Evolutionary conservation across 257 asterid genomes (phyloP), one percentile per base, ranked within the genome.

Genomic region (Ilex aquifolium): DNA sequence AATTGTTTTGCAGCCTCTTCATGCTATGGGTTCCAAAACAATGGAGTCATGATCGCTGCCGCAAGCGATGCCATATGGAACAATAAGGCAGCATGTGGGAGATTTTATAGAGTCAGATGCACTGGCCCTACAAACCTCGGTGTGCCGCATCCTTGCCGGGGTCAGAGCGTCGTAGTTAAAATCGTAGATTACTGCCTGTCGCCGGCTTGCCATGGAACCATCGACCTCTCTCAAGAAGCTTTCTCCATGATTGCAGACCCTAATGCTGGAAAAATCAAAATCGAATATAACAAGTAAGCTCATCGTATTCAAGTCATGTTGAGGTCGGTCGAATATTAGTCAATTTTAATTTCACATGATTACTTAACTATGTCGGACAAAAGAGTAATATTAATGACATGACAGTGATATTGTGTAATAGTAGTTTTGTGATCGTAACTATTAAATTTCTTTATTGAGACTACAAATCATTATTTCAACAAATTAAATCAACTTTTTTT

Each of bases 181-280:
- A 61, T 84, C 9, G 88, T 84, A 1, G 91, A 84, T 69, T 68
- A 64, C 17, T 84, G 91, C 71, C 74, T 65, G 10, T 2, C 57
- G 1, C 1, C 10, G 0, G 72, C 69, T n/a, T 84, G 91, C 30
- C 65, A 4, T 6, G 40, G 59, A 39, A 79, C 77, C 59, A 31
- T 82, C 2, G 91, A 84, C 67, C 83, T 84, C 32, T 77, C 84
- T 13, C 68, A 31, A 40, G 77, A 84, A 64, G 91, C 84, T 17
- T 84, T 84, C 68, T 51, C 79, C 44, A 10, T 14, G 7, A 82
- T 84, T 44, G 86, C 77, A 0, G 70, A 84, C 39, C 65, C 64
- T 10, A 2, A 39, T n/a, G 84, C 84, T 14, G 91, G 91, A 13
- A 65, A 57, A 42, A 72, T 84, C 75, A 14, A 0, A 0, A 77